These are phyloP conservation scores for Carnegiea gigantea DNA, from an alignment of 179 eudicot species.

Conservation along the genomic window DNA sequence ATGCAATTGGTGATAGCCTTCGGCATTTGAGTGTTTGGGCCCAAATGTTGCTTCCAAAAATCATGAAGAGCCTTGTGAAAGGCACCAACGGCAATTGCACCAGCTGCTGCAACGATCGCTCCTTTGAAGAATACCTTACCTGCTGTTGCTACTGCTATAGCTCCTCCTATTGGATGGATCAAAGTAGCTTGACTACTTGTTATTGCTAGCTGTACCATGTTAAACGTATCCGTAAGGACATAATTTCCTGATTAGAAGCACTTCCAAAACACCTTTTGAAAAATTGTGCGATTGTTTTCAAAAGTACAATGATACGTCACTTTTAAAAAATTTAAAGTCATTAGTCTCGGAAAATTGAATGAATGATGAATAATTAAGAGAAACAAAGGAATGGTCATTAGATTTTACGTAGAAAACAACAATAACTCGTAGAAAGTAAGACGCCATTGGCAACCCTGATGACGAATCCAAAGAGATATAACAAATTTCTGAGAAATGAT, in stretches of 20 bases:
- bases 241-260: too few species aligned
- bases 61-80: conserved; percentile 14
- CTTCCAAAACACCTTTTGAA: too few species aligned
- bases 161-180: conserved; percentile 14
- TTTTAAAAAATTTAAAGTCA: too few species aligned
- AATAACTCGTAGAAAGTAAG: not conserved
- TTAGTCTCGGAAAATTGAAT: too few species aligned
- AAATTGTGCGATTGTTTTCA: too few species aligned
- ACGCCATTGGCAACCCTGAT: conserved; percentile 2
- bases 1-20: conserved; percentile 24
- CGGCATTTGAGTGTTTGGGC: conserved; percentile 24
- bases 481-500: not conserved
- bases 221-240: too few species aligned
- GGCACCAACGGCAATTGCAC: not conserved
- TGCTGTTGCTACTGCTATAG: not conserved
- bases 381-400: not conserved
- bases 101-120: not conserved
- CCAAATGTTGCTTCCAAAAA: conserved; percentile 21
- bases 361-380: not conserved
- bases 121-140: not conserved
- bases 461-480: not conserved
- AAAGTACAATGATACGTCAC: too few species aligned
- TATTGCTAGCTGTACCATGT: conserved; percentile 14
- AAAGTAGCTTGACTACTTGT: conserved; percentile 4
- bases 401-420: conserved; percentile 18